Base-by-base conservation (phyloP, 108 stramenopile genomes). In the Halocafeteria seosinensis region DNA sequence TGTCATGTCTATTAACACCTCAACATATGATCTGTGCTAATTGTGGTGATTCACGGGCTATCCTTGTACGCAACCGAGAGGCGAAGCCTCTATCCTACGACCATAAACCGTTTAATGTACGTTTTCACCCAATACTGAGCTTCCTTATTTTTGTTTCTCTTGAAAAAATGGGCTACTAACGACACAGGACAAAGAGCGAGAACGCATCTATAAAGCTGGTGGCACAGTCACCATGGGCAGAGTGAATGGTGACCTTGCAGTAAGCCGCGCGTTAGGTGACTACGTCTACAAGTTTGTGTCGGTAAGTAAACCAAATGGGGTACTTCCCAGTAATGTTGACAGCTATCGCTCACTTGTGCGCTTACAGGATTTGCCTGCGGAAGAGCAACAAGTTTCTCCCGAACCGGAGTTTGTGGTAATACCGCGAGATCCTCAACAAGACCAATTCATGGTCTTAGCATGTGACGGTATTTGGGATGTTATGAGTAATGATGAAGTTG, bases 191-290 rank as follows among this genome's bases (percentile, higher is more conserved):
- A 37, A 1, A 28, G 77, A 78, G 61, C 3, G 17, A 25, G 26
- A 36, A 17, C 66, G 77, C 37, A 78, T 78, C 60, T 60, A 55
- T 5, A 59, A 38, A 26, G 77, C 74, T 12, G 74, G 74, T 8
- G 77, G 77, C 23, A 61, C 58, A 59, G 77, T 78, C 12, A 11
- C 36, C 36, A 76, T 77, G 30, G 84, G 85, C 37, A 78, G 91
- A 47, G 88, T 92, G 35, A 85, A 92, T 67, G 91, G 88, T 8
- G 88, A 88, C 70, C 72, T 92, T 50, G 91, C 91, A 34, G 88
- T 92, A 0, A 77, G 76, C 68, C 80, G 91, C 55, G 87, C 85
- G 17, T 67, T 89, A 33, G 91, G 91, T 0, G 91, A 92, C 69
- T 89, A 82, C 70, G 67, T 73, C 37, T 92, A 88, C 73, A 92